Evolutionary conservation across 208 protist genomes (phyloP).

Genomic region (Trypanosomatidae sp.): DNA sequence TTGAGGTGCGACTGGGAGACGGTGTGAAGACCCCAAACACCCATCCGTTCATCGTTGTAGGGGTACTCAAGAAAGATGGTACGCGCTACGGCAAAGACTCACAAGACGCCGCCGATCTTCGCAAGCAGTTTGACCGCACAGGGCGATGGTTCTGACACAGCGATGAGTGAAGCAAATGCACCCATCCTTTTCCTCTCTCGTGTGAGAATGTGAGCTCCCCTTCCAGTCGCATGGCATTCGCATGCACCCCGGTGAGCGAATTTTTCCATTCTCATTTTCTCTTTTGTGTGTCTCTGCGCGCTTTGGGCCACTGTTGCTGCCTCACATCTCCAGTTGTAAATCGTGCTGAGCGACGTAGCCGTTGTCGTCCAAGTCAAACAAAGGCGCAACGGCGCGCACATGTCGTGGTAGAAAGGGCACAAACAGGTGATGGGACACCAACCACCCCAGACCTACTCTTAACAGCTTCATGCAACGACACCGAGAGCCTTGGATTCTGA

Average conservation of each 20-base stretch:
- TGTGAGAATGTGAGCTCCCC: background rate
- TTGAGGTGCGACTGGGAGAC: conserved; percentile 86
- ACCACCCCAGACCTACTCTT: background rate
- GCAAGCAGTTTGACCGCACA: conserved; percentile 89
- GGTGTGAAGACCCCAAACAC: conserved; percentile 70
- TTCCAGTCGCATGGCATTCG: background rate
- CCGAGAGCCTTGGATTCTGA: background rate
- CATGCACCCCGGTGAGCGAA: background rate
- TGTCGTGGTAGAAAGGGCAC: background rate
- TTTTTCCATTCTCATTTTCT: background rate
- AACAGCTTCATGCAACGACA: background rate
- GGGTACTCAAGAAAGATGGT: conserved; percentile 83
- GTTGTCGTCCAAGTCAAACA: background rate
- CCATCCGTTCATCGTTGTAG: conserved; percentile 87
- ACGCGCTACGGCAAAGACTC: conserved; percentile 90
- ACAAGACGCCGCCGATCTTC: conserved; percentile 83
- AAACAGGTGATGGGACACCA: background rate
- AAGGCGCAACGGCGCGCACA: background rate
- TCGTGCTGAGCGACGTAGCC: background rate
- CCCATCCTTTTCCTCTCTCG: background rate
- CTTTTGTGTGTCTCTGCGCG: background rate
- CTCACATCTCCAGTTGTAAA: background rate
- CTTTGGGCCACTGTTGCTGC: conserved; percentile 2
- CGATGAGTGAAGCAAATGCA: background rate
- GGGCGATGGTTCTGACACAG: conserved; percentile 71